phyloP scores from a whole-genome alignment of 768 basidiomycete genomes.

The Mycena venus region DNA sequence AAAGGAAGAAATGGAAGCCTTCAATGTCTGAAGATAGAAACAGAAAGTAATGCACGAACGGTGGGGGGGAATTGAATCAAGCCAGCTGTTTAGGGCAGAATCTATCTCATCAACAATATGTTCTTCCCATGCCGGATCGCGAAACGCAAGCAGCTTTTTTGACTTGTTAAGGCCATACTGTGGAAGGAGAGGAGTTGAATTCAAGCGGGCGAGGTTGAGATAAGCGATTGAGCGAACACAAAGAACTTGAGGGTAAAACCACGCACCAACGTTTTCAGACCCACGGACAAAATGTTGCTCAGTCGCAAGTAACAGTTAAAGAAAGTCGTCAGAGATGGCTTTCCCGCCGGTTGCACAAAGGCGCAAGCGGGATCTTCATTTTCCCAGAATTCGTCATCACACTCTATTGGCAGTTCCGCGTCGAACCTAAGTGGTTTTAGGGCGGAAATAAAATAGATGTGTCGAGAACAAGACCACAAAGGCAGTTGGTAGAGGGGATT shows the following conservation, averaged over 20 bases:
- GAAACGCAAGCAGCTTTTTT: slow-evolving; percentile 60
- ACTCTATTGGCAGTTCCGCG: slow-evolving; percentile 70
- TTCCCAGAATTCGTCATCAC: slow-evolving; percentile 81
- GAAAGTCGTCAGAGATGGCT: slow-evolving; percentile 66
- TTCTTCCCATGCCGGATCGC: slow-evolving; percentile 68
- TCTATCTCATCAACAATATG: slow-evolving; percentile 81
- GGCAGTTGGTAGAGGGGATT: no score
- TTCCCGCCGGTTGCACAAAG: slow-evolving; percentile 73
- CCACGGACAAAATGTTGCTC: slow-evolving; percentile 70
- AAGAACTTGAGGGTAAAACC: no score
- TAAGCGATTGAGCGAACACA: no score
- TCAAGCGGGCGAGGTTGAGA: background rate
- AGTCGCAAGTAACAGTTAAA: slow-evolving; percentile 70
- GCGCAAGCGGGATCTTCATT: slow-evolving; percentile 50
- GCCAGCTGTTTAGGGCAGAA: slow-evolving; percentile 82
- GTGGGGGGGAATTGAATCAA: slow-evolving; percentile 47
- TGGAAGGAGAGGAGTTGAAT: background rate
- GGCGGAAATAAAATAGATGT: background rate
- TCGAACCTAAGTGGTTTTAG: slow-evolving; percentile 64
- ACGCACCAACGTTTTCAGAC: slow-evolving; percentile 67
- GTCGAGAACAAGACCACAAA: no score
- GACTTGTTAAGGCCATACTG: slow-evolving; percentile 79
- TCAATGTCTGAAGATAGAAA: background rate
- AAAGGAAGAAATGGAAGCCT: no score
- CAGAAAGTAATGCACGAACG: background rate